Conservation (phyloP, 208 protist genomes). For the Acanthamoeba healyi region DNA sequence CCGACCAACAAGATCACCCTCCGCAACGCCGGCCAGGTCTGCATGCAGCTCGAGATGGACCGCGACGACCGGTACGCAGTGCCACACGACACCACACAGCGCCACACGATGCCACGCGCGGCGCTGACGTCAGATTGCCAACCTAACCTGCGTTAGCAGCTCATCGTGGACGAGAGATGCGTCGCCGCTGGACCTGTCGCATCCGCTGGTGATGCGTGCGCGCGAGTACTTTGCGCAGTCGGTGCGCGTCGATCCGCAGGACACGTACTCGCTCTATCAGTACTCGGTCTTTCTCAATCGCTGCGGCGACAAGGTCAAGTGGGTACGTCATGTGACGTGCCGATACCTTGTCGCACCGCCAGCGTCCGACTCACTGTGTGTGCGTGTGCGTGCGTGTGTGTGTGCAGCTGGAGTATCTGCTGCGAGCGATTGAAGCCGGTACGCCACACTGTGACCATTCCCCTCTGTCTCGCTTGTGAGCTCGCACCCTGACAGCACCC, state of each 20-base stretch:
- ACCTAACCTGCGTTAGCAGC: no score
- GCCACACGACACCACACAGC: not conserved
- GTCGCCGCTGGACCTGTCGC: not conserved
- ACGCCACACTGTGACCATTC: no score
- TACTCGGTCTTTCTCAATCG: not conserved
- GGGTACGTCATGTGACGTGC: not conserved
- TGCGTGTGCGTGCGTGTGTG: no score
- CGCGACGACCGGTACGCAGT: not conserved
- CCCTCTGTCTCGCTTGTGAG: not conserved
- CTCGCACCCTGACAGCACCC: not conserved
- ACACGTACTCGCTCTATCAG: slow-evolving; percentile 51
- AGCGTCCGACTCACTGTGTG: no score
- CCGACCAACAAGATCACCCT: slow-evolving; percentile 42
- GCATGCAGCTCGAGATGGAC: not conserved
- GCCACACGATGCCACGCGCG: not conserved
- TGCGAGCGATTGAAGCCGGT: not conserved
- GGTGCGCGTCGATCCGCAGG: slow-evolving; percentile 15
- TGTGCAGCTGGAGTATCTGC: not conserved
- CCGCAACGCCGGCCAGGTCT: slow-evolving; percentile 28
- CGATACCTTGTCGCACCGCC: no score
- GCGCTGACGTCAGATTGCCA: no score
- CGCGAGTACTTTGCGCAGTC: slow-evolving; percentile 38
- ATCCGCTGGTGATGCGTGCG: not conserved
- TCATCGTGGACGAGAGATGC: not conserved
- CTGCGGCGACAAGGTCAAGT: not conserved